Conservation (phyloP, 225 moss, liverwort and hornwort genomes). For the Sphagnum contortum region DNA sequence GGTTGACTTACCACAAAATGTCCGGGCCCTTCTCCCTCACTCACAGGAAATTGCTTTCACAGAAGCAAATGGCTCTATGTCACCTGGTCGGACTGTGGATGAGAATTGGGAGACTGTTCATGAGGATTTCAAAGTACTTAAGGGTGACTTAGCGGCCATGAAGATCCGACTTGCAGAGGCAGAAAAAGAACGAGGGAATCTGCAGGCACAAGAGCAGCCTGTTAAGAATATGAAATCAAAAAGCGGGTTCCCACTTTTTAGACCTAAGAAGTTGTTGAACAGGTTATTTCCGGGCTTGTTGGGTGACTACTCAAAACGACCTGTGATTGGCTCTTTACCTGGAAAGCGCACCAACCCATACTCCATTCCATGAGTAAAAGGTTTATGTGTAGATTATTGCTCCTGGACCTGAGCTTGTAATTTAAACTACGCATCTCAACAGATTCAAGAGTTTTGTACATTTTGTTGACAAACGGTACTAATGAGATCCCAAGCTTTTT, state of each 20-base stretch:
- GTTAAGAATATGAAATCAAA: conserved; percentile 33
- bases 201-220: conserved; percentile 15
- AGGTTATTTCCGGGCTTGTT: conserved; percentile 53
- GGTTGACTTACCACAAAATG: conserved; percentile 47
- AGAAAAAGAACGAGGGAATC: conserved; percentile 33
- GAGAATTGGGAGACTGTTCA: conserved; percentile 64
- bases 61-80: too few relatives aligned
- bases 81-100: conserved; percentile 13
- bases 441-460: too few relatives aligned
- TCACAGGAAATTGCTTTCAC: too few relatives aligned
- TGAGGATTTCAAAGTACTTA: conserved; percentile 59
- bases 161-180: conserved; percentile 65
- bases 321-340: conserved; percentile 30
- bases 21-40: conserved; percentile 54
- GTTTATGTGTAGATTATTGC: too few relatives aligned
- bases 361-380: too few relatives aligned
- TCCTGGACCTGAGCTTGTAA: too few relatives aligned
- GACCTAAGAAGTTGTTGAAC: conserved; percentile 39
- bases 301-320: conserved; percentile 42
- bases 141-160: conserved; percentile 70
- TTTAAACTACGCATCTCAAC: too few relatives aligned
- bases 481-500: too few relatives aligned
- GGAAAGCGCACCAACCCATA: background rate
- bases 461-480: too few relatives aligned
- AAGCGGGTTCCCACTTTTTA: conserved; percentile 32